Evolutionary conservation across 768 basidiomycete genomes (phyloP).

Genomic region (Suillus subalutaceus): DNA sequence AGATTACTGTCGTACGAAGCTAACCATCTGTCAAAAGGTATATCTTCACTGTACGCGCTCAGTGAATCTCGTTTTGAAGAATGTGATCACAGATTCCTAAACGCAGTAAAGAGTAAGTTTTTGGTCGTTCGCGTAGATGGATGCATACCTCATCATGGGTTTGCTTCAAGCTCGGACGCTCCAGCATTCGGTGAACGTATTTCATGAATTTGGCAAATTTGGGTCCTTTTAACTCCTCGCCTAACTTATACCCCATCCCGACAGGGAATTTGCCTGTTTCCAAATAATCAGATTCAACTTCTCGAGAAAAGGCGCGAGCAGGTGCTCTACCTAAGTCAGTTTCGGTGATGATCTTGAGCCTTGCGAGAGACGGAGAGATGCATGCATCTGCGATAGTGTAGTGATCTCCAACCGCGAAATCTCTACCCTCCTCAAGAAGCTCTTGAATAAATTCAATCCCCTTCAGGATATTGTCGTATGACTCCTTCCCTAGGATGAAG

Average conservation of each 20-base stretch:
- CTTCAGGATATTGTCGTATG: conserved; percentile 40
- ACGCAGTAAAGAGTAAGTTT: background rate
- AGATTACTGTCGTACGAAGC: background rate
- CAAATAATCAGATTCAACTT: background rate
- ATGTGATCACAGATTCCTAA: background rate
- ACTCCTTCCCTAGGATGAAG: conserved; percentile 39
- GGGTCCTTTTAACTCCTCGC: conserved; percentile 41
- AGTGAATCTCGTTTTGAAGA: background rate
- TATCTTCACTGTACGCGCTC: background rate
- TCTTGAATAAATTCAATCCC: conserved; percentile 50
- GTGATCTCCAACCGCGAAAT: conserved; percentile 37
- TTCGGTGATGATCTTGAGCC: conserved; percentile 42
- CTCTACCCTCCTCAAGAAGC: conserved; percentile 51
- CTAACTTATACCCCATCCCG: conserved; percentile 48
- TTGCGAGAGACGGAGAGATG: conserved; percentile 55
- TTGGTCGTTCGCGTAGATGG: background rate
- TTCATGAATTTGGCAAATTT: conserved; percentile 51
- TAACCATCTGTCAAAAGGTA: background rate
- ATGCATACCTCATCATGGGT: background rate
- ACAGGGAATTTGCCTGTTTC: conserved; percentile 51
- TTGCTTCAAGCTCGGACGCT: conserved; percentile 6
- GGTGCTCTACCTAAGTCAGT: conserved; percentile 39
- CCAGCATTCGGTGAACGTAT: conserved; percentile 50
- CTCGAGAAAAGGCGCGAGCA: background rate
- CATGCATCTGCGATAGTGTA: conserved; percentile 66